Evolutionary conservation across 305 asterid genomes (phyloP).

Genomic region (Coffea humblotiana): DNA sequence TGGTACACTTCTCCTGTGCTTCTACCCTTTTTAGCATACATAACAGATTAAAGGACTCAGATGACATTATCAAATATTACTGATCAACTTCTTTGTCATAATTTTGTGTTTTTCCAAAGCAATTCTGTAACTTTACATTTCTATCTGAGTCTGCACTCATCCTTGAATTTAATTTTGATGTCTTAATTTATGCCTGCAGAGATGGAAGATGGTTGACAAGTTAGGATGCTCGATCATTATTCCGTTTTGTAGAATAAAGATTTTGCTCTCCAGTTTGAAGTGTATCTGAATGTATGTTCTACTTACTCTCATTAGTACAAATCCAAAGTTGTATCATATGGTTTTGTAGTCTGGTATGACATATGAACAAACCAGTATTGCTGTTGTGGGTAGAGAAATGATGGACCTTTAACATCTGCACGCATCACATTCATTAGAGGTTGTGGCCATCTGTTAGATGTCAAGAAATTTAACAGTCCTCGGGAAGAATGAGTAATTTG

Average conservation of each 20-base stretch:
- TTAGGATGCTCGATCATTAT: not conserved
- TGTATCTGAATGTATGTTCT: not conserved
- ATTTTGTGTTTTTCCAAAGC: not conserved
- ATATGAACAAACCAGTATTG: not conserved
- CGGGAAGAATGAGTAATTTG: not conserved
- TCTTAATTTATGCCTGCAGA: constrained; percentile 41
- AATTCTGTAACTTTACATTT: not conserved
- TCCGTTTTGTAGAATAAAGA: not conserved
- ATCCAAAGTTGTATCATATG: not conserved
- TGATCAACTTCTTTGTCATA: not conserved
- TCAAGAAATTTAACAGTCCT: not conserved
- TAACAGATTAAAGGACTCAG: not conserved
- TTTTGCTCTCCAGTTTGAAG: not conserved
- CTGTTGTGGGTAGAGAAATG: too few species aligned
- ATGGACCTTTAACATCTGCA: too few species aligned
- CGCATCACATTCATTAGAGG: too few species aligned
- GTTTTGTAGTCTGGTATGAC: not conserved
- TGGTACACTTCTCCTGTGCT: constrained; percentile 42
- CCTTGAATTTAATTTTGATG: not conserved
- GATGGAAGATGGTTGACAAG: constrained; percentile 53
- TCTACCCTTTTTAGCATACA: not conserved
- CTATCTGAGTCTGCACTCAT: not conserved
- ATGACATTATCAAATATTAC: not conserved
- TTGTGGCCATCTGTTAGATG: too few species aligned
- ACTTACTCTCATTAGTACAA: not conserved